Evolutionary conservation across 306 rosid species (phyloP), one percentile per base, ranked within the genome.

Genomic region (Alnus glutinosa): DNA sequence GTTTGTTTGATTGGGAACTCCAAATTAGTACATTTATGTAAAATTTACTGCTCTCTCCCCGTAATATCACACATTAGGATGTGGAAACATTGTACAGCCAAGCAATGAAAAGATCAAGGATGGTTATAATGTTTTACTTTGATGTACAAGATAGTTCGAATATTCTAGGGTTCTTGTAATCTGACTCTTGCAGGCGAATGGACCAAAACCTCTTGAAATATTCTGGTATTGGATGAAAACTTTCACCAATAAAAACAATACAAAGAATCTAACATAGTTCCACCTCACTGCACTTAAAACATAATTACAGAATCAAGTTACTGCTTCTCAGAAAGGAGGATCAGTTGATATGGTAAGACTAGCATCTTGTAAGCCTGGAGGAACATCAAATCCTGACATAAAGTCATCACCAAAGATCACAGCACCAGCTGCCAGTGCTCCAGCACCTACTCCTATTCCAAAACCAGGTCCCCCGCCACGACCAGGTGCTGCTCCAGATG

Each of bases 351-450:
- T 55, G 55, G 79, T n/a, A 57, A 86, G 37, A 57, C 81, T 77
- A 71, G 87, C 85, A 80, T 90, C 92, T 54, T 76, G 86, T 7
- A 84, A 77, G 62, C 87, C 86, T 0, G 83, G 76, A 42, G 89
- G 85, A 81, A 84, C 85, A 71, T 85, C 85, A 78, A 89, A 86
- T 66, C 97, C 97, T 10, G 94, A 86, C 89, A 93, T 71, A 71
- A 93, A 88, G 81, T 91, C 97, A 77, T 92, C 97, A 12, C 98
- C 98, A 58, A 89, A 93, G 76, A 93, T 89, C 78, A 87, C 87
- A 69, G 97, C 89, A 81, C 98, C 97, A 3, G 97, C 97, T 30
- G 93, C 98, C 71, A 91, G 86, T 66, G 97, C 97, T 82, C 88
- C 97, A 7, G 93, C 92, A 18, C 92, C 94, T 54, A 90, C 47